Conservation (phyloP, 176 grass and related monocot species). For the Carex kokanica region DNA sequence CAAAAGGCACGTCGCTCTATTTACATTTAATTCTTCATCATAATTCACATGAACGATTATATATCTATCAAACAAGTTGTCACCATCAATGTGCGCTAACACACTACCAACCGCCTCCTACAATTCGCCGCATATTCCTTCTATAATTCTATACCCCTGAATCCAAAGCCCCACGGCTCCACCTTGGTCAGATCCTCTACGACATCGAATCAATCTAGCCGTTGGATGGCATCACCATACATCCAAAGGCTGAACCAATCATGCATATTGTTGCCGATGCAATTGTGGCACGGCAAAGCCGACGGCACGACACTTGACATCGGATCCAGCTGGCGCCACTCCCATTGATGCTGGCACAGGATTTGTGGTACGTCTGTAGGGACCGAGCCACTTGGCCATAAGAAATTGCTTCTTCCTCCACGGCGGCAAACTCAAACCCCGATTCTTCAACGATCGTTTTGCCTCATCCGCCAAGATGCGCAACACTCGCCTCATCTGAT, state of each 20-base stretch:
- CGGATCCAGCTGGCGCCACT: neutral
- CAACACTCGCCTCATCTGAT: slow-evolving; percentile 33
- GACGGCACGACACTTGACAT: slow-evolving; percentile 29
- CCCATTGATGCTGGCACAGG: slow-evolving; percentile 14
- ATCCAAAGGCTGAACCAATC: neutral
- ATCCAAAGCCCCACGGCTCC: neutral
- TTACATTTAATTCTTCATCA: neutral
- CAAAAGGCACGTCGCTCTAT: neutral
- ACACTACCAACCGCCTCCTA: neutral
- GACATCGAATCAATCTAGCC: neutral
- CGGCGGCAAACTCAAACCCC: slow-evolving; percentile 52
- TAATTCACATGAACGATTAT: slow-evolving; percentile 1
- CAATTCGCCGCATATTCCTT: slow-evolving; percentile 25
- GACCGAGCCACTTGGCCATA: slow-evolving; percentile 59
- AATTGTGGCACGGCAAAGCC: slow-evolving; percentile 11
- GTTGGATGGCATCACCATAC: neutral
- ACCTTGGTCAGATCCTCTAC: neutral
- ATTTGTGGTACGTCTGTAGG: slow-evolving; percentile 46
- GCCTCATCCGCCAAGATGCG: slow-evolving; percentile 30
- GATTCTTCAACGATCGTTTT: slow-evolving; percentile 39
- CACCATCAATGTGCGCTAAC: neutral
- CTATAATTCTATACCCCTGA: neutral
- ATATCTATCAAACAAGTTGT: slow-evolving; percentile 2
- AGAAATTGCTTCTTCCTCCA: slow-evolving; percentile 58
- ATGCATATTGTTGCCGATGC: neutral